phyloP scores from a whole-genome alignment of 768 basidiomycete species.

The Serpula lacrymans region DNA sequence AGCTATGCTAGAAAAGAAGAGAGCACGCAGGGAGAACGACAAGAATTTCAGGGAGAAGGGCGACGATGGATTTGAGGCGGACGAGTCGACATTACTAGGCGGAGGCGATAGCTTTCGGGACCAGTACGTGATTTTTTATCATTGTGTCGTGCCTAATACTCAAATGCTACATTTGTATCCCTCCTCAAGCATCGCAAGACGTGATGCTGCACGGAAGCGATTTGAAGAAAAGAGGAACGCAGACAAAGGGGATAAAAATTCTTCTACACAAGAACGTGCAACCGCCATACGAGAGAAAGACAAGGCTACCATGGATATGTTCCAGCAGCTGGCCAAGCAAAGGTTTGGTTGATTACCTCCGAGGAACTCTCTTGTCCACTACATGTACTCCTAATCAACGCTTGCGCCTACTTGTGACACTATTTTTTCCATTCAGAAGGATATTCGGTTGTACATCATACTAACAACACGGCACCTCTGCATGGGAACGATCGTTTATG shows the following conservation, averaged over 20 bases:
- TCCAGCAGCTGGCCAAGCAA: slow-evolving; percentile 86
- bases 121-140: slow-evolving; percentile 44
- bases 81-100: slow-evolving; percentile 78
- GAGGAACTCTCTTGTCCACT: neutral
- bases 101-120: slow-evolving; percentile 81
- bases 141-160: slow-evolving; percentile 8
- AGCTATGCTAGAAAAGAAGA: slow-evolving; percentile 84
- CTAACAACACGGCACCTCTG: too few species aligned
- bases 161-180: too few species aligned
- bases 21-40: slow-evolving; percentile 68
- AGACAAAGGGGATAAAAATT: slow-evolving; percentile 45
- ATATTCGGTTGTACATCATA: too few species aligned
- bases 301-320: slow-evolving; percentile 94
- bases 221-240: slow-evolving; percentile 48
- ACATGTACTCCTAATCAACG: too few species aligned
- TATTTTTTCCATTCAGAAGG: too few species aligned
- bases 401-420: neutral
- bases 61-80: slow-evolving; percentile 74
- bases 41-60: slow-evolving; percentile 64
- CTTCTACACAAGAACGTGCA: slow-evolving; percentile 57
- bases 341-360: slow-evolving; percentile 70
- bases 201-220: slow-evolving; percentile 69
- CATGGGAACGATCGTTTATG: neutral
- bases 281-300: slow-evolving; percentile 73
- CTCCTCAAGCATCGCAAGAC: slow-evolving; percentile 58